Conservation (phyloP, 305 asterid genomes). For the Rubia tinctorum region DNA sequence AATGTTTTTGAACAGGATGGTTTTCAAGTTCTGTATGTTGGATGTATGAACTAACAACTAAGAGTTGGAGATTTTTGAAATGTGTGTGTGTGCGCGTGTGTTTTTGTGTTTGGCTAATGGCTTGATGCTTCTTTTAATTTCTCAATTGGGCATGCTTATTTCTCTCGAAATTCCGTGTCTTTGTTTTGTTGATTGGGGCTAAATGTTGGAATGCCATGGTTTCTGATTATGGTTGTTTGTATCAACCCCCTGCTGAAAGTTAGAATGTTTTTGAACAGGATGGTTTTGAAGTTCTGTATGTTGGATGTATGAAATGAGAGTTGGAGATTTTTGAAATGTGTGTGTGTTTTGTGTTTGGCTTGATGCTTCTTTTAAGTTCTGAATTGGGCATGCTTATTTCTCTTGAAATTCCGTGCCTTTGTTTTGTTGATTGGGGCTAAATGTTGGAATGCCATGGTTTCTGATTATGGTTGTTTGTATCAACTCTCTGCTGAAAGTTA, state of each 20-base stretch:
- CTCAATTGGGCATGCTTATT: background rate
- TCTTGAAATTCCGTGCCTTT: background rate
- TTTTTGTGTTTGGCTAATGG: no score
- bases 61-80: background rate
- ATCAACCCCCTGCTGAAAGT: background rate
- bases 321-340: background rate
- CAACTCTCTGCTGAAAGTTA: background rate
- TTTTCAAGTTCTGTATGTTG: background rate
- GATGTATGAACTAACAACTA: background rate
- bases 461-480: background rate
- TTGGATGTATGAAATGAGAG: background rate
- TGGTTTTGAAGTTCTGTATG: background rate
- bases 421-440: background rate
- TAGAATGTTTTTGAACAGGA: background rate
- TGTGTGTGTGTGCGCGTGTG: background rate
- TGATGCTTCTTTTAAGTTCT: background rate
- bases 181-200: background rate
- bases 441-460: background rate
- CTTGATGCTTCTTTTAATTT: background rate
- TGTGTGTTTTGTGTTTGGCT: background rate
- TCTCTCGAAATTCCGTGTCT: background rate
- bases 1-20: background rate
- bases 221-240: background rate
- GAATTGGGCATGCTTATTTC: background rate
- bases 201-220: background rate